Base-by-base conservation (phyloP, 768 basidiomycete genomes). In the Mrakia frigida region DNA sequence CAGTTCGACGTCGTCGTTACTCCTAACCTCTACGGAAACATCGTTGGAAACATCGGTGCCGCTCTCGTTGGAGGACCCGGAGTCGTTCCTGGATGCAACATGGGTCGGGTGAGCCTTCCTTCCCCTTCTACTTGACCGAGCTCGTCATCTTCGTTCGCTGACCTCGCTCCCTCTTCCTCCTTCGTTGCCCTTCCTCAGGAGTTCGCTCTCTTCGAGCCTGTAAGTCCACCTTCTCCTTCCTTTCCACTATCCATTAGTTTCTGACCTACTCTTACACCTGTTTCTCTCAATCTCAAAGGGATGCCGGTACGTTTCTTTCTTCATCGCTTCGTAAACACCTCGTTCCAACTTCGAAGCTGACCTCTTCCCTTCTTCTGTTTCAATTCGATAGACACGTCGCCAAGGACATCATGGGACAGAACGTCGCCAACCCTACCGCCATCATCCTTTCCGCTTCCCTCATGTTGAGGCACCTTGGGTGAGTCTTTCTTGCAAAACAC, bases 1-100 rank as follows among this genome's bases (percentile, higher is more conserved):
- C 97, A 99, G 83, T 99, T 99, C 82, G 97, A 99, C 82, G 96
- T 98, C 78, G 97, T 99, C 95, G 97, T 98, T 82, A 97, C 96
- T 93, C 94, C 93, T 74, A 94, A 96, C 85, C 53, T 72, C 72
- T 98, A 98, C 85, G 96, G 96, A 77, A 95, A 93, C 80, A 98
- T 98, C 81, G 91, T 95, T 77, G 94, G 93, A 79, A 98, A 99
- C 87, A 98, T 99, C 79, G 96, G 97, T 81, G 94, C 97, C 77
- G 97, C 96, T 31, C 91, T 99, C 31, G 96, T 99, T 56, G 97
- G 97, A 82, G 97, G 97, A 56, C 97, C 96, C 53, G 97, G 97
- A 82, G 90, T 98, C 80, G 96, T 98, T 33, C 95, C 97, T 13
- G 97, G 97, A 25, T 96, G 94, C 86, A 98, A 98, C 84, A 91